phyloP scores from a whole-genome alignment of 1,139 yeast genomes.

The Kodamaea sp. region DNA sequence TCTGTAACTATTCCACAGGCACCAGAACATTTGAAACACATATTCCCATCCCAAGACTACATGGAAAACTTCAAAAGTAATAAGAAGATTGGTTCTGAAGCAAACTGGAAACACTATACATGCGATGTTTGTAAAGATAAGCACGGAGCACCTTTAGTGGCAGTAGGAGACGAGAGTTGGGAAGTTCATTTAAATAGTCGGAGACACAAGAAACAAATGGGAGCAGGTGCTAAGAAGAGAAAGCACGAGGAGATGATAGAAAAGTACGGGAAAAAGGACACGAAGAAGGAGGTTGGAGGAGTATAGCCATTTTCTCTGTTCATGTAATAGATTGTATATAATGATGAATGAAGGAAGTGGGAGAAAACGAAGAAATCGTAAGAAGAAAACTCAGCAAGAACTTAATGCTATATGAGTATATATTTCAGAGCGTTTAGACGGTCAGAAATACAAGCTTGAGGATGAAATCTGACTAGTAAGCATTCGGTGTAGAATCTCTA shows the following conservation, averaged over 20 bases:
- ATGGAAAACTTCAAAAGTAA: constrained; percentile 31
- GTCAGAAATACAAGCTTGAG: too few relatives aligned
- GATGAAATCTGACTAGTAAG: too few relatives aligned
- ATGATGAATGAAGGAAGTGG: background rate
- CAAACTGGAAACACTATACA: constrained; percentile 65
- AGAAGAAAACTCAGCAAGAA: background rate
- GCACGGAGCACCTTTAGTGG: constrained; percentile 55
- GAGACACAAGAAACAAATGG: constrained; percentile 48
- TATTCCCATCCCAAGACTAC: constrained; percentile 30
- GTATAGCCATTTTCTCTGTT: too few relatives aligned
- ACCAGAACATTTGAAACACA: constrained; percentile 43
- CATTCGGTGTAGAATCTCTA: too few relatives aligned
- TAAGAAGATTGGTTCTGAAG: constrained; percentile 37
- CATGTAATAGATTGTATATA: background rate
- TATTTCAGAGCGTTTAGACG: too few relatives aligned
- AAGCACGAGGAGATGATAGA: constrained; percentile 20
- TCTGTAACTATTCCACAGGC: constrained; percentile 30
- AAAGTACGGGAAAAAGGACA: constrained; percentile 3
- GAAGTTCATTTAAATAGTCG: constrained; percentile 64
- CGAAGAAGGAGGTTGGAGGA: background rate
- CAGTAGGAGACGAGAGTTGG: constrained; percentile 78
- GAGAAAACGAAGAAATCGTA: background rate
- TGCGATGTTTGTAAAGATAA: constrained; percentile 70
- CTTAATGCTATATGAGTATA: too few relatives aligned
- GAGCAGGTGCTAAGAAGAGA: constrained; percentile 18